phyloP scores from a whole-genome alignment of 169 alveolate genomes.

The Plasmodium malariae region DNA sequence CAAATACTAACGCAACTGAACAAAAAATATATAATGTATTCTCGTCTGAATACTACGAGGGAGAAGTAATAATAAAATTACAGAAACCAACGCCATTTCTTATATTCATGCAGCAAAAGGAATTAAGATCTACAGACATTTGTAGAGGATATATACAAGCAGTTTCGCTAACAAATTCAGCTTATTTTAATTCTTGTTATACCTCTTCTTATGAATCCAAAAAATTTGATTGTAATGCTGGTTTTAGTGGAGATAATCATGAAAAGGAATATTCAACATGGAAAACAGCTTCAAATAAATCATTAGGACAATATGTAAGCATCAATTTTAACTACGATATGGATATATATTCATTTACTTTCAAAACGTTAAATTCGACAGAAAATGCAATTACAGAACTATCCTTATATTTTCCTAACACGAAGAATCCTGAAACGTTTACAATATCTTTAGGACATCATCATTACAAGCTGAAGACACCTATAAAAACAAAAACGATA shows the following conservation, averaged over 20 bases:
- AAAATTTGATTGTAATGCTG: conserved; percentile 83
- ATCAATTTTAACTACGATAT: conserved; percentile 83
- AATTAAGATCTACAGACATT: conserved; percentile 71
- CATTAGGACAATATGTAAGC: conserved; percentile 82
- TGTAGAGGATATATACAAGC: conserved; percentile 76
- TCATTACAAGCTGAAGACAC: conserved; percentile 46
- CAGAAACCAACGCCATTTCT: conserved; percentile 78
- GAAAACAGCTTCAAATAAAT: conserved; percentile 79
- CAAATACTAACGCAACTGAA: conserved; percentile 53
- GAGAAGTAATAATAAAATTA: conserved; percentile 48
- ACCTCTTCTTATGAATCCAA: conserved; percentile 81
- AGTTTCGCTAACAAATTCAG: conserved; percentile 71
- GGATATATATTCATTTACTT: conserved; percentile 82
- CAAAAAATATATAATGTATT: conserved; percentile 65
- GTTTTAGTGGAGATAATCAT: conserved; percentile 81
- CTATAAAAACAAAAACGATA: conserved; percentile 60
- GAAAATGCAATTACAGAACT: conserved; percentile 82
- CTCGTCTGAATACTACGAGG: conserved; percentile 57
- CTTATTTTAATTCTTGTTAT: conserved; percentile 68
- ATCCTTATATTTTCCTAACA: conserved; percentile 77
- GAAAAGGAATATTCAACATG: conserved; percentile 84
- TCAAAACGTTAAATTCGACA: conserved; percentile 78
- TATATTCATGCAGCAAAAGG: conserved; percentile 78
- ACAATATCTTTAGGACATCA: conserved; percentile 70
- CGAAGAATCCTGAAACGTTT: conserved; percentile 51